Evolutionary conservation across 768 basidiomycete species (phyloP).

Genomic region (Leucosporidium creatinivorum): DNA sequence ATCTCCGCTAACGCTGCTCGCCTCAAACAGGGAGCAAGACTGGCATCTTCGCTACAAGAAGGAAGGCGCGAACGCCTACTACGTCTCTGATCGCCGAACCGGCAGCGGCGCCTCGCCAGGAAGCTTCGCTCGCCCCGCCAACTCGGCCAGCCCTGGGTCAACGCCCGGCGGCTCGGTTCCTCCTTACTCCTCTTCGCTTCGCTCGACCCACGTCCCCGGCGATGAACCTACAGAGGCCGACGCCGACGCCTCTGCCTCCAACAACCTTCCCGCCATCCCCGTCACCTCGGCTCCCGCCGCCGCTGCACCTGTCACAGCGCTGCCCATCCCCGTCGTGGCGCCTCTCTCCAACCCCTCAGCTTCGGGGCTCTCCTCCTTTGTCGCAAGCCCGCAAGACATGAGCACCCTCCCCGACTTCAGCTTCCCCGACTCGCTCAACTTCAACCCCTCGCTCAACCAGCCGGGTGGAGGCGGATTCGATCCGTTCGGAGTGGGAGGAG

Average conservation of each 20-base stretch:
- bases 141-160: background rate
- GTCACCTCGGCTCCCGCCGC: background rate
- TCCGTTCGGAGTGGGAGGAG: background rate
- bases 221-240: background rate
- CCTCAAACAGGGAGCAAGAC: constrained; percentile 16
- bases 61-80: constrained; percentile 24
- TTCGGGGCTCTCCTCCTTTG: background rate
- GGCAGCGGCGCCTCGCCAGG: constrained; percentile 17
- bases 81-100: constrained; percentile 21
- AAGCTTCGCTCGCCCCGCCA: background rate
- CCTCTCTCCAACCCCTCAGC: no score
- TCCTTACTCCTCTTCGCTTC: constrained; percentile 18
- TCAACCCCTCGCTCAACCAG: constrained; percentile 1
- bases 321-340: background rate
- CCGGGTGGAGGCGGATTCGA: background rate
- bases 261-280: background rate
- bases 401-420: background rate
- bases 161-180: constrained; percentile 5
- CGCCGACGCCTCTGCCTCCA: no score
- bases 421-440: constrained; percentile 1
- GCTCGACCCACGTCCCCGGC: constrained; percentile 24
- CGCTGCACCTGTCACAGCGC: background rate
- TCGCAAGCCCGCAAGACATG: background rate
- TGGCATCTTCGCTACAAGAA: constrained; percentile 25
- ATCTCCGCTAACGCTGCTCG: background rate